Base-by-base conservation (phyloP, 2,329 filamentous ascomycete genomes). In the Curvularia eragrostidis region DNA sequence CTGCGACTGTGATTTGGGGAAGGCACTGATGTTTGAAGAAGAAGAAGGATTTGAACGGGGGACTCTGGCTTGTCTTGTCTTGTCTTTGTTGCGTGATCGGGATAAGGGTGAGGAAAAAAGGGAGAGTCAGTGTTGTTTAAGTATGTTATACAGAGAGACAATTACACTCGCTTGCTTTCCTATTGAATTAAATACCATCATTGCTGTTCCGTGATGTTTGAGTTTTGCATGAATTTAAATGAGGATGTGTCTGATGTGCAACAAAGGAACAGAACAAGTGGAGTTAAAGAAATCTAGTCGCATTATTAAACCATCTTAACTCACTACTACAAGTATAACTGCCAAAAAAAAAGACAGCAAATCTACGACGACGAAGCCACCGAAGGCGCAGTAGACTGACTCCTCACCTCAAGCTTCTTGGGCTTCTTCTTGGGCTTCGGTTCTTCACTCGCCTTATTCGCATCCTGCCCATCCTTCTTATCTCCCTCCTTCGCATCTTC, bases 341-440 rank as follows among this genome's bases (percentile, higher is more conserved):
- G n/a, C n/a, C n/a, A n/a, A n/a, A n/a, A 26, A 26, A 26, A 26
- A 26, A 26, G 24, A 26, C 7, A 26, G n/a, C 28, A 34, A 34
- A 13, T 5, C 13, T 34, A 12, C 32, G 32, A 34, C 24, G 24
- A n/a, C 10, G 39, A 41, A 30, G 28, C 8, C 39, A 19, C 12
- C 4, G 51, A 58, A 47, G 67, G 52, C 2, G 62, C 41, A 28
- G 62, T 44, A 18, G 59, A 54, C 43, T 54, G 61, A 44, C 58
- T 62, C 7, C 74, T 65, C 4, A 74, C 66, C 51, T 77, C 68
- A 18, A 77, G 62, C 44, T 77, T 77, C 67, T 75, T 77, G 3
- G 75, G 75, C 61, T 76, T 77, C 65, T 73, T 76, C 65, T 72
- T 76, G 0, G 67, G 57, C 44, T 74, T 75, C 0, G 64, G 59